phyloP scores from a whole-genome alignment of 495 filamentous ascomycete genomes.

The Oidiodendron maius region DNA sequence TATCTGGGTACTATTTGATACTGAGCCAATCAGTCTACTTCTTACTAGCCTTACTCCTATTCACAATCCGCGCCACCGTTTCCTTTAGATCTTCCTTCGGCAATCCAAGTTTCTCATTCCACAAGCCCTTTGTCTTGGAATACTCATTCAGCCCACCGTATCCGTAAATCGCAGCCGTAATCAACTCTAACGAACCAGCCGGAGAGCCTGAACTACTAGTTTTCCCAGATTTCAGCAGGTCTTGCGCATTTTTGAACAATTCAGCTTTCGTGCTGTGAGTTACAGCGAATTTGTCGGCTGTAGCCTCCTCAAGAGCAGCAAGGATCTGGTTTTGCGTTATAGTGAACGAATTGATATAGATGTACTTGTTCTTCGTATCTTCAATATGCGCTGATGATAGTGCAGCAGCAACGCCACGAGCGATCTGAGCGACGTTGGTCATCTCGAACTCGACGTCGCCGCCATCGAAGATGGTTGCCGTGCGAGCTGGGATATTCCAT shows the following conservation, averaged over 20 bases:
- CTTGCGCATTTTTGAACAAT: constrained; percentile 33
- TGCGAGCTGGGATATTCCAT: constrained; percentile 26
- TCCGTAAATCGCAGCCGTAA: no score
- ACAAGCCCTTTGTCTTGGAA: constrained; percentile 28
- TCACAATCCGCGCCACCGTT: constrained; percentile 9
- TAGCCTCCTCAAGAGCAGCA: constrained; percentile 42
- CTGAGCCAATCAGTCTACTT: no score
- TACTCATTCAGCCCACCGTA: constrained; percentile 35
- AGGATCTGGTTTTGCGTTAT: constrained; percentile 44
- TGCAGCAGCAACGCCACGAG: constrained; percentile 32
- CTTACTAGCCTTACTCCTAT: no score
- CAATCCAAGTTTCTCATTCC: constrained; percentile 47
- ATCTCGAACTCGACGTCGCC: constrained; percentile 27
- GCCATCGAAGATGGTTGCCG: constrained; percentile 29
- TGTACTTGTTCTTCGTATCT: constrained; percentile 35
- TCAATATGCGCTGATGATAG: constrained; percentile 26
- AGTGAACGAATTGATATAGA: constrained; percentile 37
- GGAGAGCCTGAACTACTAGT: constrained; percentile 44
- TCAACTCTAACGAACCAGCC: no score
- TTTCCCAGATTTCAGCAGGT: constrained; percentile 43
- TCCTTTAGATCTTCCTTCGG: constrained; percentile 57
- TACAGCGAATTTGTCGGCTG: constrained; percentile 53
- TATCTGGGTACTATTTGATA: no score
- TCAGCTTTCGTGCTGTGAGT: constrained; percentile 28
- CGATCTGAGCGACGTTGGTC: constrained; percentile 37